Base-by-base conservation (phyloP, 345 rosid species). In the Psidium guajava region DNA sequence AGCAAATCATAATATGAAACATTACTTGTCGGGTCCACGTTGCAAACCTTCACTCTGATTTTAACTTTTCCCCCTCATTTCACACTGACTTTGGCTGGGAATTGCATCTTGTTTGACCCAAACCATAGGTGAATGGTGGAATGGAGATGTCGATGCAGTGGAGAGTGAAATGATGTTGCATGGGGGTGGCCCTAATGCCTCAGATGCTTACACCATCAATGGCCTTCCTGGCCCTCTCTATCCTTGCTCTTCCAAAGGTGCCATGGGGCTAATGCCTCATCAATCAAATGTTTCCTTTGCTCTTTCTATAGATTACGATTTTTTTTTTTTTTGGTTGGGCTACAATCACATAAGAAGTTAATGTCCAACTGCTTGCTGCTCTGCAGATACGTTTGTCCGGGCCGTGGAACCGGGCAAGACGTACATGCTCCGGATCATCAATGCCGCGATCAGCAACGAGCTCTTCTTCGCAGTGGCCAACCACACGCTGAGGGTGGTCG, bases 221-320 rank as follows among this genome's bases (percentile, higher is more conserved):
- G 96, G 94, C 75, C 87, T 93, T 42, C 95, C 96, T 1, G 96
- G 96, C 54, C 94, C 95, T 86, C 93, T 94, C 40, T 92, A 91
- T 64, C 90, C 89, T 83, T 93, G 96, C 88, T 94, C 98, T 50
- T 21, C 81, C 27, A 90, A 91, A 89, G 95, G 95, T 95, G 84
- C 1, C 40, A 50, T 47, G 3, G 8, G 0, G 8, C 11, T 16
- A 16, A 22, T 32, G 47, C 77, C 42, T 69, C 22, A 10, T 8
- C 44, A 69, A 5, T 36, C 36, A 22, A 32, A 81, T 12, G 32
- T 24, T 44, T 44, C 8, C 8, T 52, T 81, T 81, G 18, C 24
- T 77, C 15, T 77, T 50, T 18, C 57, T 20, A 18, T 50, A 2
- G 36, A 12, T 28, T 5, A 28, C 36, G 3, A 36, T 36, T 36